phyloP scores from a whole-genome alignment of 768 basidiomycete genomes.

The Boletus reticulatus region DNA sequence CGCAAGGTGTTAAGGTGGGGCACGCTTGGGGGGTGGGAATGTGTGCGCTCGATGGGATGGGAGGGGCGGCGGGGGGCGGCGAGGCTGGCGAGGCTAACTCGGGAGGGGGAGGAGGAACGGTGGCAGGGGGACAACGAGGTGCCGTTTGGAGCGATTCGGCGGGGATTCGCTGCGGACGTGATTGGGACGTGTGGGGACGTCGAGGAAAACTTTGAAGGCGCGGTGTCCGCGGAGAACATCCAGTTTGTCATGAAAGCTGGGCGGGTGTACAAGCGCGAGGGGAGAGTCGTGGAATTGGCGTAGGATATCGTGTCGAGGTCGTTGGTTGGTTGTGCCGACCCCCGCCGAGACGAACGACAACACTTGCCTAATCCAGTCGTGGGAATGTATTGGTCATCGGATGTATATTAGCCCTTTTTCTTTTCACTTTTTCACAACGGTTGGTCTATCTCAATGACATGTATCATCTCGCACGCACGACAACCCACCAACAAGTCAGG shows the following conservation, averaged over 20 bases:
- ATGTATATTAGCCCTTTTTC: slow-evolving; percentile 12
- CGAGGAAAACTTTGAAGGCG: slow-evolving; percentile 39
- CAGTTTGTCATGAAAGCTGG: slow-evolving; percentile 61
- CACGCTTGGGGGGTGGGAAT: slow-evolving; percentile 45
- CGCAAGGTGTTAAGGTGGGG: no score
- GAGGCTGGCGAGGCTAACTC: no score
- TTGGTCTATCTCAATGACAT: no score
- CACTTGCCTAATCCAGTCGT: slow-evolving; percentile 20
- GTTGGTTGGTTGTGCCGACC: no score
- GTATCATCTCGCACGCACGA: no score
- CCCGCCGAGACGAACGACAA: slow-evolving; percentile 16
- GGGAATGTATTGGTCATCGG: slow-evolving; percentile 25
- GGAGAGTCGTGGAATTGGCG: slow-evolving; percentile 7
- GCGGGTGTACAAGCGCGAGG: slow-evolving; percentile 41
- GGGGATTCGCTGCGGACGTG: slow-evolving; percentile 56
- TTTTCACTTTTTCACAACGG: no score
- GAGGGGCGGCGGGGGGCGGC: slow-evolving; percentile 36
- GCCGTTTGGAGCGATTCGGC: slow-evolving; percentile 47
- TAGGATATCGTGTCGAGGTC: no score
- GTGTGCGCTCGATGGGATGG: slow-evolving; percentile 47
- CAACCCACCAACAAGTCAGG: slow-evolving; percentile 60
- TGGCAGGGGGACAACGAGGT: slow-evolving; percentile 41
- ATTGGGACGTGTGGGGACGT: slow-evolving; percentile 39
- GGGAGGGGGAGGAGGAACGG: slow-evolving; percentile 12
- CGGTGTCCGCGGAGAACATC: slow-evolving; percentile 46